phyloP scores from a whole-genome alignment of 805 yeast species.

The Dipodascus geniculatus region DNA sequence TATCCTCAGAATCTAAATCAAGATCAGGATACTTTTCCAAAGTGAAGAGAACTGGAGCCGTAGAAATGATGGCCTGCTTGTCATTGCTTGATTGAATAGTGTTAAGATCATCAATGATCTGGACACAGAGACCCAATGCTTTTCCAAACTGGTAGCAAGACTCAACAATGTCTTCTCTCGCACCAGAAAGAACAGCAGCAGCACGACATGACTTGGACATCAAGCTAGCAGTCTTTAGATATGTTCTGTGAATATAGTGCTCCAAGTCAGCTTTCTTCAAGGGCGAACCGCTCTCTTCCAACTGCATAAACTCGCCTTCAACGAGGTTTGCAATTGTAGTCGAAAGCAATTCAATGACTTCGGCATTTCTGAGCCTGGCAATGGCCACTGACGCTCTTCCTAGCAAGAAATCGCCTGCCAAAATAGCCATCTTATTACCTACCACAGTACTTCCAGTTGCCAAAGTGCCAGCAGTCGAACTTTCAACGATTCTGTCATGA shows the following conservation, averaged over 20 bases:
- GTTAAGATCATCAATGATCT: conserved; percentile 88
- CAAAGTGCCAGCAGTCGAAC: conserved; percentile 46
- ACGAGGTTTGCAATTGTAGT: conserved; percentile 94
- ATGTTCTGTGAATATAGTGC: conserved; percentile 89
- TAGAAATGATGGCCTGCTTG: conserved; percentile 83
- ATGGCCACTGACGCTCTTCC: conserved; percentile 96
- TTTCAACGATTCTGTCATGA: conserved; percentile 95
- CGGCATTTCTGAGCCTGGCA: conserved; percentile 89
- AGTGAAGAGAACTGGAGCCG: conserved; percentile 91
- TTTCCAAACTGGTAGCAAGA: conserved; percentile 85
- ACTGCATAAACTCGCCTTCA: conserved; percentile 98
- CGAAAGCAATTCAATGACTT: conserved; percentile 89
- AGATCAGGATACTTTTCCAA: conserved; percentile 89
- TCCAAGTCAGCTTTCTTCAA: conserved; percentile 66
- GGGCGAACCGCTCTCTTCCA: conserved; percentile 34
- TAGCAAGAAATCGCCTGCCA: conserved; percentile 90
- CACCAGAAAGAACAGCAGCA: conserved; percentile 86
- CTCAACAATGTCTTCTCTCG: conserved; percentile 66
- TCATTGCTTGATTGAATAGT: conserved; percentile 97
- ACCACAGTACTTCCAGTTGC: conserved; percentile 83
- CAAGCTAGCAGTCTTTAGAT: conserved; percentile 85
- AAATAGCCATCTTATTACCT: conserved; percentile 92
- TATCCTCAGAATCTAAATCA: conserved; percentile 38
- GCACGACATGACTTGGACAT: conserved; percentile 92
- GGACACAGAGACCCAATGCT: conserved; percentile 89